Conservation (phyloP, 192 early-diverging fungal species). For the Allomyces javanicus region DNA sequence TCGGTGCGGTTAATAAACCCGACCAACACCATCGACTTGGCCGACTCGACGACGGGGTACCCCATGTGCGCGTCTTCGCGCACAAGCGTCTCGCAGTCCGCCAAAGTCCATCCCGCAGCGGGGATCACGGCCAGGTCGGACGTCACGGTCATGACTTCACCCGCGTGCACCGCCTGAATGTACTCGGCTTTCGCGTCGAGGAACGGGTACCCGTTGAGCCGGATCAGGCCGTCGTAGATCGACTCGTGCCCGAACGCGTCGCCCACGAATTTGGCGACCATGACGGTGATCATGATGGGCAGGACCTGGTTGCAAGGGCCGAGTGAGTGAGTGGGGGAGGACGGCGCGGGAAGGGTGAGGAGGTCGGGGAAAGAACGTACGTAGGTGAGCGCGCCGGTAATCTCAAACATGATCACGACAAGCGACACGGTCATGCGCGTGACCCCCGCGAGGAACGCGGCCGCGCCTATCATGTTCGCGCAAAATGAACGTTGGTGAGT, state of each 20-base stretch:
- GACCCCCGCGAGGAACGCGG: conserved; percentile 40
- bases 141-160: conserved; percentile 1
- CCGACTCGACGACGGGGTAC: conserved; percentile 47
- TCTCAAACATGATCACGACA: conserved; percentile 98
- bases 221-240: conserved; percentile 4
- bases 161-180: conserved; percentile 5
- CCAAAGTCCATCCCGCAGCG: background rate
- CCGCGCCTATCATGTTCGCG: conserved; percentile 30
- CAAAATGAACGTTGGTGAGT: conserved; percentile 1
- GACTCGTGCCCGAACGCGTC: conserved; percentile 2
- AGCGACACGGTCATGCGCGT: conserved; percentile 83
- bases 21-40: conserved; percentile 30
- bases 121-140: background rate
- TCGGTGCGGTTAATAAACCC: conserved; percentile 53
- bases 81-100: conserved; percentile 8
- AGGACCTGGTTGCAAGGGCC: background rate
- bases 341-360: conserved; percentile 40
- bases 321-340: conserved; percentile 49
- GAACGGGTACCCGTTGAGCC: conserved; percentile 3
- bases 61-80: conserved; percentile 28
- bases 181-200: conserved; percentile 2
- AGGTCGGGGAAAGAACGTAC: conserved; percentile 29
- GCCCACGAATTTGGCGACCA: conserved; percentile 1
- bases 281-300: background rate
- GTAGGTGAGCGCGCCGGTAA: conserved; percentile 89